phyloP scores from a whole-genome alignment of 345 rosid genomes.

The Linum lewisii region DNA sequence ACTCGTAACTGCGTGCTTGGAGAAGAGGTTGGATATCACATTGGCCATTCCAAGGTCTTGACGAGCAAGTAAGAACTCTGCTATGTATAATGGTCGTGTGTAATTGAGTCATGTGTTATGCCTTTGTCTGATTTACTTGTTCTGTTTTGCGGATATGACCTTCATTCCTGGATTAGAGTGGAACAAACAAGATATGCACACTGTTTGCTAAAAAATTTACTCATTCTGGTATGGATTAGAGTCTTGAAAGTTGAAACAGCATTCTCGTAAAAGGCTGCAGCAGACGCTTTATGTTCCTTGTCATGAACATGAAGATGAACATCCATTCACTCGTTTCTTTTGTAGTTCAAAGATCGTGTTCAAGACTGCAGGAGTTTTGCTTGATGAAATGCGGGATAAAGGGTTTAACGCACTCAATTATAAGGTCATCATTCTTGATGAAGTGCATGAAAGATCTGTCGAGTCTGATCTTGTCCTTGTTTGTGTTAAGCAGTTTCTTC shows the following conservation, averaged over 20 bases:
- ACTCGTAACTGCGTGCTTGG: conserved; percentile 78
- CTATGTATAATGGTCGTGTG: background rate
- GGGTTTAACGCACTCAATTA: conserved; percentile 73
- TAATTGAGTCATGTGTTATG: background rate
- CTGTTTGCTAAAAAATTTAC: no score
- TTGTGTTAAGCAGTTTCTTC: conserved; percentile 78
- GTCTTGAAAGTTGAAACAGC: no score
- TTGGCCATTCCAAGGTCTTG: conserved; percentile 71
- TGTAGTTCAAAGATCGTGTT: conserved; percentile 74
- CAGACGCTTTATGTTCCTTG: background rate
- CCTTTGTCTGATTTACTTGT: background rate
- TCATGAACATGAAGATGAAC: background rate
- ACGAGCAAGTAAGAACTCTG: conserved; percentile 37
- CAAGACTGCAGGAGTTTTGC: conserved; percentile 92
- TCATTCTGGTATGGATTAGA: no score
- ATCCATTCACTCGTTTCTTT: conserved; percentile 5
- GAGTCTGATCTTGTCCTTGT: conserved; percentile 94
- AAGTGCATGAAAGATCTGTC: conserved; percentile 95
- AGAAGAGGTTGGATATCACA: conserved; percentile 85
- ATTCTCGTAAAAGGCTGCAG: no score
- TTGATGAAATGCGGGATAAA: conserved; percentile 87
- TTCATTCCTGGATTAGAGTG: no score
- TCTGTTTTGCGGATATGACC: background rate
- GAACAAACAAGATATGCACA: no score
- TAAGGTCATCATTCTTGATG: conserved; percentile 91